These are phyloP conservation scores for Ramalina intermedia DNA, from an alignment of 495 filamentous ascomycete species.

Conservation along the genomic window DNA sequence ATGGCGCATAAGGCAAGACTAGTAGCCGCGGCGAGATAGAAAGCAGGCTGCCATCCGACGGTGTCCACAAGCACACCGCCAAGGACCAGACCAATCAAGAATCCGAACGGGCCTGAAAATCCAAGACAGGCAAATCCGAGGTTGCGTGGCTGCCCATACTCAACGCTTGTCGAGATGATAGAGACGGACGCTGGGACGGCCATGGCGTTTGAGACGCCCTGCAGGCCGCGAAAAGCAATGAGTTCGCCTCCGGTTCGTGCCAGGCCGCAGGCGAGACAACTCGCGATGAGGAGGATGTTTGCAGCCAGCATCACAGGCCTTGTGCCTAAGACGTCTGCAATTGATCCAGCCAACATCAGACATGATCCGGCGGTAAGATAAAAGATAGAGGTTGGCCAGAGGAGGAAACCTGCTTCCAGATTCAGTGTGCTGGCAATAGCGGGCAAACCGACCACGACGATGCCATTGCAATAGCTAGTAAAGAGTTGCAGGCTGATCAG, in stretches of 20 bases:
- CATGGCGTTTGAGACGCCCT: slow-evolving; percentile 33
- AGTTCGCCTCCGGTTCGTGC: slow-evolving; percentile 31
- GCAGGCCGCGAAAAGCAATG: slow-evolving; percentile 34
- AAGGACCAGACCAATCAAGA: slow-evolving; percentile 38
- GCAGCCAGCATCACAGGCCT: no score
- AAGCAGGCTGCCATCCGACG: slow-evolving; percentile 34
- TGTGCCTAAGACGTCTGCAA: slow-evolving; percentile 36
- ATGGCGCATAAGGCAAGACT: slow-evolving; percentile 19
- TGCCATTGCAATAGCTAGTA: no score
- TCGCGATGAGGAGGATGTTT: no score
- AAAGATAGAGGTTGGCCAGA: no score
- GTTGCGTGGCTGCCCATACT: slow-evolving; percentile 30
- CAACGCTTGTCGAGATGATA: slow-evolving; percentile 30
- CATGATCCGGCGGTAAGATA: no score
- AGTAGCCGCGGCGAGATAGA: slow-evolving; percentile 29
- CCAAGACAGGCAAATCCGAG: slow-evolving; percentile 37
- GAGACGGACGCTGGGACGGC: slow-evolving; percentile 37
- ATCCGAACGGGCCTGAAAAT: slow-evolving; percentile 36
- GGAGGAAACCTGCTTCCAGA: no score
- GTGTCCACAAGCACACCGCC: slow-evolving; percentile 33
- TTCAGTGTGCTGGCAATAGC: no score
- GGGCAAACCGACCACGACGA: no score
- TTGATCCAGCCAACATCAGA: slow-evolving; percentile 33
- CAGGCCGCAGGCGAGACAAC: slow-evolving; percentile 32
- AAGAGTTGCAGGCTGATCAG: no score